Base-by-base conservation (phyloP, 2,329 filamentous ascomycete species). In the Incumbomyces delicatus region DNA sequence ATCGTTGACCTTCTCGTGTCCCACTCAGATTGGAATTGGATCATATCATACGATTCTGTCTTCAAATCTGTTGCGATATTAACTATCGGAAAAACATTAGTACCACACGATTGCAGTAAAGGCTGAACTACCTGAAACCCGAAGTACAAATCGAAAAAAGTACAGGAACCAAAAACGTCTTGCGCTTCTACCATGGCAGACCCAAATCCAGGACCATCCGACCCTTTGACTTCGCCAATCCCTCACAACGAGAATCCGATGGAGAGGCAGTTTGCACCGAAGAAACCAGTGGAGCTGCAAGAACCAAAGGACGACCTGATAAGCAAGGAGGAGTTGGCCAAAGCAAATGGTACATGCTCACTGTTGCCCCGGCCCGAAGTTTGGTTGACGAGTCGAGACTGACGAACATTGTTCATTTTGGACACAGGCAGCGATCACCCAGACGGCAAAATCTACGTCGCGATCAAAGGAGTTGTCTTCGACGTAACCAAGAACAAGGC, bases 291-390 rank as follows among this genome's bases (percentile, higher is more conserved):
- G 48, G 69, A 81, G 48, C 78, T 98, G 49, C 74, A 83, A 48
- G 83, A 87, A 32, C 92, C 92, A 12, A 96, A 94, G 69, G 77
- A 87, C 61, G 89, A 95, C 59, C 77, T 78, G 32, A 95, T 98
- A 58, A 81, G 81, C n/a, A 60, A 75, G 1, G 85, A 92, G 49
- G 81, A 90, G 58, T 75, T 98, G 52, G 74, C 82, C 33, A 83
- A 84, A 63, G 87, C 87, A 58, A 80, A 92, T 63, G 92, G 92
- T 94, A 73, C 60, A 80, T 65, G 22, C 22, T 27, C 22, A 4
- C 4, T 27, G 8, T 27, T 8, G 8, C 22, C 5, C 22, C 8
- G 5, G 22, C 22, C 22, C 4, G 22, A 27, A 27, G 4, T 27
- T 4, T 27, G 22, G 8, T 27, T 8, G 8, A 27, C 22, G 22